Evolutionary conservation across 129 eudicot species (phyloP), one percentile per base, ranked within the genome.

Genomic region (Silybum marianum): DNA sequence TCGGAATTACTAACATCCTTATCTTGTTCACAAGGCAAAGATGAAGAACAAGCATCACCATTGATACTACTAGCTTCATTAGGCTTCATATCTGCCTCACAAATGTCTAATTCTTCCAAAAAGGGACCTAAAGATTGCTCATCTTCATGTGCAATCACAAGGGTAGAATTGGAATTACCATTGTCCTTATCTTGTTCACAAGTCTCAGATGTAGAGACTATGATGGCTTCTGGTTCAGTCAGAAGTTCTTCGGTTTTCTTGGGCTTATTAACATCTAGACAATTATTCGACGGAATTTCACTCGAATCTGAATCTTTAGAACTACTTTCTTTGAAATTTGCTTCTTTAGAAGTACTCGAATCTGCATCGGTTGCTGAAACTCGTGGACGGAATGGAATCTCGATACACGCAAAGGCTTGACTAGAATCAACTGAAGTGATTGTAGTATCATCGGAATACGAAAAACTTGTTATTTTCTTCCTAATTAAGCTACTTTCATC

Each of bases 381-480:
- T 78, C 73, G 79, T 2, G 80, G 86, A 12, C 79, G 86, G 54
- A 78, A 83, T 1, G 86, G 86, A 22, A 76, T 71, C 78, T 86
- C 88, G 68, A 72, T 72, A 82, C 76, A 73, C 63, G 80, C 84
- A 81, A 60, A 78, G 54, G 81, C 76, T 28, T 80, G 69, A 30
- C 83, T 62, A 25, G 85, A 85, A 73, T 88, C 91, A 76, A 81
- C 85, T 42, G 85, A 87, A 73, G 69, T 66, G 79, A 82, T 87
- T 60, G 81, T 81, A 68, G 88, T 83, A 68, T 82, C 87, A 77
- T 82, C 87, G 69, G 96, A 85, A 86, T 85, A 81, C 12, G 89
- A 90, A 71, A 79, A 85, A 78, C 72, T 78, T 62, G 85, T 84
- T 16, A 81, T 68, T 40, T 82, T 90, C 78, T 89, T 92, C 78